These are phyloP conservation scores for Trichoderma gracile DNA, from an alignment of 2,329 filamentous ascomycete genomes.

Conservation along the genomic window DNA sequence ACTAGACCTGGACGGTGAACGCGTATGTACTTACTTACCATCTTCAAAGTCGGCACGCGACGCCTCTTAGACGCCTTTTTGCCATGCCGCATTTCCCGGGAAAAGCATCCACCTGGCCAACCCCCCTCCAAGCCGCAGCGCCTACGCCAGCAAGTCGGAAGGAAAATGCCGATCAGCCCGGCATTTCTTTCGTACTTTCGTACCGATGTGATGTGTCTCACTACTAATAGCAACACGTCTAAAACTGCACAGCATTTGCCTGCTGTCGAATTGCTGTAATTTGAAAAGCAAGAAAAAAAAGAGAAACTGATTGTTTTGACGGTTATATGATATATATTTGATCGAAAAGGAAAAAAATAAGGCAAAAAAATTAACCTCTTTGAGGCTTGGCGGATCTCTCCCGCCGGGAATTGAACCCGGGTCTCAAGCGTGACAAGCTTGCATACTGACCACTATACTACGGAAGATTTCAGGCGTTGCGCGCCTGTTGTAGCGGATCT, in stretches of 20 bases:
- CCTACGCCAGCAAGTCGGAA: conserved; percentile 10
- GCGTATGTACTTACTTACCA: too few relatives aligned
- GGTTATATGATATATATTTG: neutral
- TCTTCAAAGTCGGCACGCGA: neutral
- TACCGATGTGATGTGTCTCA: too few relatives aligned
- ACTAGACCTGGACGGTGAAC: neutral
- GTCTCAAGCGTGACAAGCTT: conserved; percentile 32
- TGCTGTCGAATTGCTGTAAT: too few relatives aligned
- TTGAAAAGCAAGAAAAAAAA: neutral
- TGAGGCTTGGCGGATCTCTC: conserved; percentile 27
- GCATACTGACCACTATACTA: conserved; percentile 33
- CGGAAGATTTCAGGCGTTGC: conserved; percentile 27
- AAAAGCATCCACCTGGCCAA: neutral
- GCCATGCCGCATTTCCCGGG: conserved; percentile 22
- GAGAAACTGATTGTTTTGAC: too few relatives aligned
- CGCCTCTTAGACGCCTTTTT: neutral
- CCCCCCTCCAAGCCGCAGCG: neutral
- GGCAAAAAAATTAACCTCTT: conserved; percentile 20
- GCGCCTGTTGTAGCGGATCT: conserved; percentile 26
- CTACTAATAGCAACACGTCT: too few relatives aligned
- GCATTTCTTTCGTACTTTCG: conserved; percentile 1
- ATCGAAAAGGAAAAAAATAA: conserved; percentile 15
- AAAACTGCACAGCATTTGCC: too few relatives aligned
- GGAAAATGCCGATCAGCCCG: conserved; percentile 24
- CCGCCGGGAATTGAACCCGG: conserved; percentile 32